Percentiles rank a stretch among this genome's conserved stretches.
Conservation (phyloP, 306 rosid genomes). For the Styphnolobium japonicum region DNA sequence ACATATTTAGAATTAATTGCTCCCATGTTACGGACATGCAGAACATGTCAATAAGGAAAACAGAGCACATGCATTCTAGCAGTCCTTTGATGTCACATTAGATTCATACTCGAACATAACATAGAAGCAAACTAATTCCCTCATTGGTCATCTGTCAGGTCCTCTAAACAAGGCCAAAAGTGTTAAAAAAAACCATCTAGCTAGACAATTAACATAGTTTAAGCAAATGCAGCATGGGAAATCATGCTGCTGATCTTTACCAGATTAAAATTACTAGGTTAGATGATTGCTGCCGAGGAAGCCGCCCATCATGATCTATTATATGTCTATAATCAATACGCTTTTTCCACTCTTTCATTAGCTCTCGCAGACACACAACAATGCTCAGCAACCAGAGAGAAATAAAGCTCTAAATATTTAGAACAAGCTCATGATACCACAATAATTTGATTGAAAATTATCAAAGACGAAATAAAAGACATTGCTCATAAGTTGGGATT, state of each 20-base stretch:
- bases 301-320: slow-evolving; percentile 83
- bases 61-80: background rate
- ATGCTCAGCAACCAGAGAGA: slow-evolving; percentile 60
- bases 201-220: background rate
- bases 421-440: slow-evolving; percentile 2
- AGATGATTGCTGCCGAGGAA: slow-evolving; percentile 48
- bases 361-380: slow-evolving; percentile 61
- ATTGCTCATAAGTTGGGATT: background rate
- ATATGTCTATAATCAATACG: slow-evolving; percentile 65
- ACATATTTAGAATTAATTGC: background rate
- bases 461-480: background rate
- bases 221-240: background rate
- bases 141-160: background rate
- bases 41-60: background rate
- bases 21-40: background rate
- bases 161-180: background rate
- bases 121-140: slow-evolving; percentile 2
- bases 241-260: background rate
- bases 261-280: slow-evolving; percentile 49
- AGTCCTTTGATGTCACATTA: background rate
- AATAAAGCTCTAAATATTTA: background rate
- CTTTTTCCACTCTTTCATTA: slow-evolving; percentile 57
- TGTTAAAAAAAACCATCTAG: background rate
- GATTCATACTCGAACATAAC: background rate
- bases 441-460: background rate